Base-by-base conservation (phyloP, 2,329 filamentous ascomycete species). In the Lachnum nothofagi region DNA sequence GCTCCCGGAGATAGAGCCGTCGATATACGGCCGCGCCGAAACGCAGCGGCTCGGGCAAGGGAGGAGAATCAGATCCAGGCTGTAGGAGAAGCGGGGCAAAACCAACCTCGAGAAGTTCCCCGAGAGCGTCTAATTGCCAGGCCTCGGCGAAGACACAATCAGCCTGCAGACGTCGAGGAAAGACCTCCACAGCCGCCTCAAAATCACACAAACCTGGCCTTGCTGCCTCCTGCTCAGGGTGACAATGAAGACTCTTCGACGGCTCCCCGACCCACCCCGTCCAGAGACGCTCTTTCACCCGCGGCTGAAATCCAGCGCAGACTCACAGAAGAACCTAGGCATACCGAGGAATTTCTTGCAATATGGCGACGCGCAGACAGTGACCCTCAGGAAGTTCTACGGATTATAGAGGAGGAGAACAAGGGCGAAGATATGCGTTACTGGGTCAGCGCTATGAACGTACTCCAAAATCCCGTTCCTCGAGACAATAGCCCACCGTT, bases 331-430 rank as follows among this genome's bases (percentile, higher is more conserved):
- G 58, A 63, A 25, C 61, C 60, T 10, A 55, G 51, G 40, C 61
- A 60, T 52, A 61, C 58, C 12, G 61, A 62, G 51, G 76, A 71
- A 60, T 79, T 70, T 65, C 69, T 76, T 56, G 73, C 71, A 47
- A 82, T 79, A 31, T 83, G 81, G 65, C 72, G 74, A 35, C 77
- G 78, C 47, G 80, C 81, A 1, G 73, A 74, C 37, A 82, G 82
- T 4, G 75, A 85, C 56, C 74, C 75, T 0, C 71, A 77, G 29
- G 74, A 73, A 50, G 79, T 86, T 22, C 56, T 84, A 3, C 70
- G 73, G 34, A 79, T 86, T 19, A 81, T 85, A 25, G 74, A 77
- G 33, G 74, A 79, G 31, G 81, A 85, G 57, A 73, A 76, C 4
- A 72, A 80, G 2, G 72, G 78, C 47, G 77, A 80, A 9, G 75